Conservation (phyloP, 768 basidiomycete genomes). For the Megacollybia marginata region DNA sequence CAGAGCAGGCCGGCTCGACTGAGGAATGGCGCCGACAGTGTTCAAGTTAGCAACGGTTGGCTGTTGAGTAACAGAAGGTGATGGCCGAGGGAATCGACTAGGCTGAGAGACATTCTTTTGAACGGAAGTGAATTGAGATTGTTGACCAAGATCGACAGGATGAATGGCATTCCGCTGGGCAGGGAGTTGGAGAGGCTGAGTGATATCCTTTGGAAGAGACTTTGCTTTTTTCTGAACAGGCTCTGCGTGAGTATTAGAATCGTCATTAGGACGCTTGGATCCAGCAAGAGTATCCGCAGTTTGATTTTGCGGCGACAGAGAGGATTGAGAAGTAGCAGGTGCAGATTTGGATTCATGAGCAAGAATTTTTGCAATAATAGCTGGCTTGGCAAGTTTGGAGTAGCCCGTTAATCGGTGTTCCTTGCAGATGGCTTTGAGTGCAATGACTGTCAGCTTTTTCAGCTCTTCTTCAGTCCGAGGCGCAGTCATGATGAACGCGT, state of each 20-base stretch:
- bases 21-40: too few relatives aligned
- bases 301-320: not conserved
- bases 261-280: not conserved
- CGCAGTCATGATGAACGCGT: not conserved
- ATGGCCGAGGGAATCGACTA: too few relatives aligned
- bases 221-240: not conserved
- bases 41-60: too few relatives aligned
- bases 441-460: conserved; percentile 49
- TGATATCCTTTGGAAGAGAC: not conserved
- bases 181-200: too few relatives aligned
- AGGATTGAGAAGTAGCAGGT: not conserved
- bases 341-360: conserved; percentile 2
- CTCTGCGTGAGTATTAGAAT: not conserved
- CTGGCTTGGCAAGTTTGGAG: conserved; percentile 57
- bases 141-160: too few relatives aligned
- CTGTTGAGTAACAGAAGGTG: too few relatives aligned
- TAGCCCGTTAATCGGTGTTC: conserved; percentile 54
- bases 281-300: not conserved
- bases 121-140: too few relatives aligned
- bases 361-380: conserved; percentile 42
- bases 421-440: conserved; percentile 64
- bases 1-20: too few relatives aligned
- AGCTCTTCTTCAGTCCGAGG: conserved; percentile 16
- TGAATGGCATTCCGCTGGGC: too few relatives aligned
- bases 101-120: too few relatives aligned